Evolutionary conservation across 2,329 filamentous ascomycete genomes (phyloP), one percentile per base, ranked within the genome.

Genomic region (Chaetomium strumarium): DNA sequence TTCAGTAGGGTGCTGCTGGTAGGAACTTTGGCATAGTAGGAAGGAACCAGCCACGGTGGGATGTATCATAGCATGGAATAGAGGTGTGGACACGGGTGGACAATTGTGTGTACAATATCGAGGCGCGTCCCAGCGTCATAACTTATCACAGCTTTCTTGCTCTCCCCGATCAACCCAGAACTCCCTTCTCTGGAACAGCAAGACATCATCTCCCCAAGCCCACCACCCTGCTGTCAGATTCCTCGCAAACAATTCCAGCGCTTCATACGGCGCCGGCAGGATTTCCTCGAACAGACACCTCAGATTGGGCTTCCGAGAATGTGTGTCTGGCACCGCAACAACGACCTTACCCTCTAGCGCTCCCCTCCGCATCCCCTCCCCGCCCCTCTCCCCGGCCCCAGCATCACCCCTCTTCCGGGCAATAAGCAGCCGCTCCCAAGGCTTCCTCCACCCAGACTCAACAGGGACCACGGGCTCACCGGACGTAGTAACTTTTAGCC

Each of bases 221-320:
- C 83, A 87, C 88, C 88, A 92, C 0, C 85, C 85, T 8, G 81
- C 76, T 1, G 87, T 88, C 41, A 90, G 69, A 64, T 86, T 82
- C 51, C 88, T 76, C 1, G 87, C 85, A 70, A 92, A 93, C 2
- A 91, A 73, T 67, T 93, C 88, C n/a, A 91, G 70, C 2, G 78
- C 86, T 14, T 65, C 63, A 59, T 81, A 84, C 2, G 72, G 66
- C 2, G 63, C 58, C 0, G 72, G 71, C 29, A 88, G 62, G n/a
- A 83, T 61, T 4, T 74, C 69, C 49, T 78, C 75, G 45, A 90
- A 78, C 19, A 88, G 59, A 2, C 67, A 62, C 55, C 83, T 81
- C 51, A 92, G 64, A 62, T 83, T 88, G 3, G 88, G 88, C 65
- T 93, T 93, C 44, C 88, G 73, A 0, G 88, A 91, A 67, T 93